Evolutionary conservation across 164 flowering plant genomes (phyloP).

Genomic region (Umbilicus rupestris): DNA sequence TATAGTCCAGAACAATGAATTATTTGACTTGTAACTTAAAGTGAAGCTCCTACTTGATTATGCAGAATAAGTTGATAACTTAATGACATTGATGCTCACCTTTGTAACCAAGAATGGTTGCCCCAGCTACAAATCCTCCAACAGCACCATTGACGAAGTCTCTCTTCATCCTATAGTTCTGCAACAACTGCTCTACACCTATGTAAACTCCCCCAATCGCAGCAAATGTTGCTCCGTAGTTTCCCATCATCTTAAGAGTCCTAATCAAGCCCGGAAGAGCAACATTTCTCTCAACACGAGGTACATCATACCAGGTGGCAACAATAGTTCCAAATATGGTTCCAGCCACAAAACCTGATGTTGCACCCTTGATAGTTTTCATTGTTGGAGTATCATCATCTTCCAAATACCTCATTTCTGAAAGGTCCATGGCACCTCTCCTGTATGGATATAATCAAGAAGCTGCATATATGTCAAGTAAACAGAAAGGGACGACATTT

Average conservation of each 20-base stretch:
- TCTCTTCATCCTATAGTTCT: slow-evolving; percentile 71
- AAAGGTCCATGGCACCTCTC: slow-evolving; percentile 42
- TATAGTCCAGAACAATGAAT: neutral
- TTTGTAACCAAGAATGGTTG: slow-evolving; percentile 67
- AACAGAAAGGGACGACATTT: neutral
- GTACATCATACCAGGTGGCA: slow-evolving; percentile 94
- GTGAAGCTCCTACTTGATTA: neutral
- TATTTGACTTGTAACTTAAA: neutral
- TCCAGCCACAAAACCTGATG: slow-evolving; percentile 68
- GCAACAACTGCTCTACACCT: slow-evolving; percentile 86
- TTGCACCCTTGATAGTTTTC: slow-evolving; percentile 76
- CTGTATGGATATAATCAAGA: neutral
- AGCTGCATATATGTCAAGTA: neutral
- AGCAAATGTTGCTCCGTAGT: slow-evolving; percentile 75
- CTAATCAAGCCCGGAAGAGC: slow-evolving; percentile 91
- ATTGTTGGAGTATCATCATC: slow-evolving; percentile 56
- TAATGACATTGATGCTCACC: slow-evolving; percentile 28
- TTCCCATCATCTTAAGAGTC: slow-evolving; percentile 93
- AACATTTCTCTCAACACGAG: slow-evolving; percentile 87
- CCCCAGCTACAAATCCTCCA: slow-evolving; percentile 93
- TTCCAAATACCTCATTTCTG: slow-evolving; percentile 67
- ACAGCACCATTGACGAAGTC: slow-evolving; percentile 93
- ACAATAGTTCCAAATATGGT: slow-evolving; percentile 73
- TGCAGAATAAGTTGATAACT: neutral
- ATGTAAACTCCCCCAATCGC: slow-evolving; percentile 92